phyloP scores from a whole-genome alignment of 1,284 basidiomycete genomes.

The Ganoderma boninense region DNA sequence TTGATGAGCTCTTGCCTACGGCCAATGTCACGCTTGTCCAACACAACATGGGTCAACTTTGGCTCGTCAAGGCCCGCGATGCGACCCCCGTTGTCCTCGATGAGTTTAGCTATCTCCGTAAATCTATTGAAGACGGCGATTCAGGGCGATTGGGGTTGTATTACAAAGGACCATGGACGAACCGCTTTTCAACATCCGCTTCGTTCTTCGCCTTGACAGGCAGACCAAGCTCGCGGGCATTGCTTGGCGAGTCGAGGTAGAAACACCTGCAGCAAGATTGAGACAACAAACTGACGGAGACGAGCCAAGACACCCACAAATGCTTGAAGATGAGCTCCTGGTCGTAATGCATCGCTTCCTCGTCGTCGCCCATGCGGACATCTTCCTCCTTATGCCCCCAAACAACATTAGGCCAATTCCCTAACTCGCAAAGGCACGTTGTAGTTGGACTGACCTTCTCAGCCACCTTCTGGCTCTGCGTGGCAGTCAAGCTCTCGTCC shows the following conservation, averaged over 20 bases:
- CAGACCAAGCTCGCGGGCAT: slow-evolving; percentile 75
- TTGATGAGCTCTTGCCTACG: slow-evolving; percentile 76
- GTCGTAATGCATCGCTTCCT: slow-evolving; percentile 78
- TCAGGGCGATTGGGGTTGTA: slow-evolving; percentile 2
- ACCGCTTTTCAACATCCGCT: slow-evolving; percentile 61
- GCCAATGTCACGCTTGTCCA: slow-evolving; percentile 80
- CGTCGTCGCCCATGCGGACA: slow-evolving; percentile 70
- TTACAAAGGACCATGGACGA: slow-evolving; percentile 29
- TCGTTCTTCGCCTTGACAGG: slow-evolving; percentile 62
- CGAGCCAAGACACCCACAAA: slow-evolving; percentile 57
- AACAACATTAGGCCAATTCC: neutral
- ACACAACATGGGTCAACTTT: slow-evolving; percentile 85
- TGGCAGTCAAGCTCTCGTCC: neutral
- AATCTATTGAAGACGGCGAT: slow-evolving; percentile 56
- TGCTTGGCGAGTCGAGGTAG: slow-evolving; percentile 85
- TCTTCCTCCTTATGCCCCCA: slow-evolving; percentile 19
- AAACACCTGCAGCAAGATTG: slow-evolving; percentile 64
- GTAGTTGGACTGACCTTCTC: slow-evolving; percentile 11
- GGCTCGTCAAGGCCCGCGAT: slow-evolving; percentile 74
- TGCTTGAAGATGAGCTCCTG: slow-evolving; percentile 79
- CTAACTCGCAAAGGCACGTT: neutral
- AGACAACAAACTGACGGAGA: neutral
- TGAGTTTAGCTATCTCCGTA: slow-evolving; percentile 54
- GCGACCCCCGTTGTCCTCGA: slow-evolving; percentile 76
- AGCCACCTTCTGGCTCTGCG: neutral